Evolutionary conservation across 192 early-diverging fungal genomes (phyloP), one percentile per base, ranked within the genome.

Genomic region (Backusella tuberculispora): DNA sequence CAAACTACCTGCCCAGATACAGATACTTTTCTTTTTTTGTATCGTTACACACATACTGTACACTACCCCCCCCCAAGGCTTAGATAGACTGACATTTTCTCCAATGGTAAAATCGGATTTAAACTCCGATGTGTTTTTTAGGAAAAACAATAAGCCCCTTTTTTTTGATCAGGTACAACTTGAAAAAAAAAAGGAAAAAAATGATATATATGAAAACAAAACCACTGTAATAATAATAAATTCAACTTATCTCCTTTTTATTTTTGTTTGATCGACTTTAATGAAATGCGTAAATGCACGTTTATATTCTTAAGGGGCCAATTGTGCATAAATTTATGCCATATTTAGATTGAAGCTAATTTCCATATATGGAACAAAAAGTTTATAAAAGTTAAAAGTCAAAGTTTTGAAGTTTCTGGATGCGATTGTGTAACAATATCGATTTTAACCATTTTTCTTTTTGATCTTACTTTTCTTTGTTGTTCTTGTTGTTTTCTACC

Each of bases 351-450:
- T 60, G 9, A 60, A 24, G 26, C 21, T 13, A 60, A 4, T 60
- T 60, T 60, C 53, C 53, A 60, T 60, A 60, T 26, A 60, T 60
- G 8, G 53, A 60, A 60, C 21, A 60, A 24, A 60, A 60, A 60
- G 53, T 13, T 26, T 60, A 60, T 60, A 60, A 60, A 26, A 19
- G 12, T 60, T 60, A 60, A 53, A 53, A 60, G 53, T 60, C 53
- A 60, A 60, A 26, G 7, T 24, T 34, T 26, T 60, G 53, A 60
- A 60, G 53, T 56, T 26, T 56, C 19, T 56, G 53, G 19, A 10
- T 21, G 21, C 6, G 21, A 26, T 26, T 56, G 53, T 56, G 53
- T 56, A 56, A 56, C 53, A 26, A 50, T 6, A 50, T 8, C 6
- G 1, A 50, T 50, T 50, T 19, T n/a, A 50, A 43, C 42, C 6